These are phyloP conservation scores for Gamsiella multidivaricata DNA, from an alignment of 192 early-diverging fungal genomes.

Conservation along the genomic window DNA sequence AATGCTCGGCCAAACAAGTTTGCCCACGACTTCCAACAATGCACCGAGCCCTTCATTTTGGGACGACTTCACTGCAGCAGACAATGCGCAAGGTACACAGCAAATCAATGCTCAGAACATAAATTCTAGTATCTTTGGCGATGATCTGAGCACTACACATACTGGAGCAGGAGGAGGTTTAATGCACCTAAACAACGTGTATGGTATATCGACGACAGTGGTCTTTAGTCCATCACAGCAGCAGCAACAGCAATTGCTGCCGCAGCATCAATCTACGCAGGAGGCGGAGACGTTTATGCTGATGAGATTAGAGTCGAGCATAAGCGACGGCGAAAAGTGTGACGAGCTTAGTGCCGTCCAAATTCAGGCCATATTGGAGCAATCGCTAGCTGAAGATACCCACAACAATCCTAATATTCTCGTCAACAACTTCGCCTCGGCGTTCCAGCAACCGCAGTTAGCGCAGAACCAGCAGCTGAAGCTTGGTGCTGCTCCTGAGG, in stretches of 20 bases:
- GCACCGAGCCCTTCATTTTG: slow-evolving; percentile 22
- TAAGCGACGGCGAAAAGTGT: background rate
- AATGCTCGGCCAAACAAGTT: background rate
- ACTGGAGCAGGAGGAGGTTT: background rate
- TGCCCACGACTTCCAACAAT: background rate
- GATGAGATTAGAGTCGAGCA: too few relatives aligned
- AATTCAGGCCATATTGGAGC: slow-evolving; percentile 26
- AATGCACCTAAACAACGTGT: background rate
- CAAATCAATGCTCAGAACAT: background rate
- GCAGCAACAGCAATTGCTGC: background rate
- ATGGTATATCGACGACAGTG: background rate
- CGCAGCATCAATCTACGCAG: background rate
- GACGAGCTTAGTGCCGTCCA: slow-evolving; percentile 3
- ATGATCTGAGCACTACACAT: background rate
- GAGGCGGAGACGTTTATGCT: background rate
- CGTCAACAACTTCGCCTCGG: background rate
- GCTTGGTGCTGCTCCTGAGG: background rate
- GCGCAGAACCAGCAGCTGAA: background rate
- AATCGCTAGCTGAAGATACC: slow-evolving; percentile 30
- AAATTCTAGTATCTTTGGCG: background rate
- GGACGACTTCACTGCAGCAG: slow-evolving; percentile 12
- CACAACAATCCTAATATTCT: background rate
- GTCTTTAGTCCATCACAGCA: slow-evolving; percentile 7
- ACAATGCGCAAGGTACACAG: background rate
- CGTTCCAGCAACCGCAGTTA: background rate